These are phyloP conservation scores for Podospora bellae-mahoneyi DNA, from an alignment of 495 filamentous ascomycete genomes.

Conservation along the genomic window DNA sequence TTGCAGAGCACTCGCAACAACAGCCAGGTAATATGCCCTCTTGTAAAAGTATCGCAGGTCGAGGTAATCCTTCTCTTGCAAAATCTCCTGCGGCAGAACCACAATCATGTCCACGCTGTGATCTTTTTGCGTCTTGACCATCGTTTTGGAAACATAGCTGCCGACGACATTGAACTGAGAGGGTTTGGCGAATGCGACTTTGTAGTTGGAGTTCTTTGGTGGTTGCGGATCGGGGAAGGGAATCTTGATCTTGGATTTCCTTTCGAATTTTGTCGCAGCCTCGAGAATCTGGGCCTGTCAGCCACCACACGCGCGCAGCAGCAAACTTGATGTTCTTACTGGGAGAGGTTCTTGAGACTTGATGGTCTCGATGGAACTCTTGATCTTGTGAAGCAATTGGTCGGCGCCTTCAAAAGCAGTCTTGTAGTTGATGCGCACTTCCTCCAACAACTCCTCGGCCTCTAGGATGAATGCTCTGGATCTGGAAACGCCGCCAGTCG, in stretches of 20 bases:
- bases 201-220: conserved; percentile 69
- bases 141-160: conserved; percentile 76
- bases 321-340: conserved; percentile 39
- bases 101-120: conserved; percentile 76
- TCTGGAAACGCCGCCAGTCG: conserved; percentile 34
- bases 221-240: conserved; percentile 82
- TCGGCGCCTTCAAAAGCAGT: conserved; percentile 64
- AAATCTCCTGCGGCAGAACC: conserved; percentile 72
- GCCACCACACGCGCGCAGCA: not conserved
- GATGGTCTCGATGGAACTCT: conserved; percentile 68
- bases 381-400: conserved; percentile 66
- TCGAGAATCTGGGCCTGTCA: conserved; percentile 51
- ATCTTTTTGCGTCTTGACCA: conserved; percentile 55
- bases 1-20: conserved; percentile 66
- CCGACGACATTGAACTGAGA: conserved; percentile 81
- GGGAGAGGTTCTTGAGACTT: conserved; percentile 51
- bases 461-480: conserved; percentile 79
- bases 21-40: conserved; percentile 84
- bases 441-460: conserved; percentile 74
- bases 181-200: conserved; percentile 72
- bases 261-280: conserved; percentile 64
- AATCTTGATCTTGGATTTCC: conserved; percentile 60
- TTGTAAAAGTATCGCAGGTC: conserved; percentile 95
- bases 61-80: conserved; percentile 92
- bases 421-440: conserved; percentile 65